phyloP scores from a whole-genome alignment of 352 stramenopile genomes.

The Chrysophaeum taylorii region DNA sequence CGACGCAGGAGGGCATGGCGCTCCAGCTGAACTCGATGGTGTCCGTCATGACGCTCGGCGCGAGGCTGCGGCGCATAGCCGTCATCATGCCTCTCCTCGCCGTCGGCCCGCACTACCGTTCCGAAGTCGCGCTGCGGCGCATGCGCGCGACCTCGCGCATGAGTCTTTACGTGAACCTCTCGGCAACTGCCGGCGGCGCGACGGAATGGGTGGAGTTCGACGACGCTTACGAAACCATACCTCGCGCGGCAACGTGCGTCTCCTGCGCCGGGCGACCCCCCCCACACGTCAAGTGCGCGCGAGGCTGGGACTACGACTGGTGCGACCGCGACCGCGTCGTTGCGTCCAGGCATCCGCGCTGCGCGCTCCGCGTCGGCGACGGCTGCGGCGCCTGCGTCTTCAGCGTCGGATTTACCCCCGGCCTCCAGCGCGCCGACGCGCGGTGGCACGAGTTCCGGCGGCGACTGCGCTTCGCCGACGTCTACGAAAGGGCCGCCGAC shows the following conservation, averaged over 20 bases:
- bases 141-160: not conserved
- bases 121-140: not conserved
- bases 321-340: not conserved
- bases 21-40: constrained; percentile 11
- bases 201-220: not conserved
- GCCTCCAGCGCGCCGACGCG: not conserved
- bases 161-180: not conserved
- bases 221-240: not conserved
- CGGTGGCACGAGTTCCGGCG: not conserved
- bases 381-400: not conserved
- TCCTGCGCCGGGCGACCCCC: not conserved
- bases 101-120: constrained; percentile 8
- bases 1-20: constrained; percentile 10
- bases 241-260: not conserved
- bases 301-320: constrained; percentile 9
- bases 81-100: constrained; percentile 8
- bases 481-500: not conserved
- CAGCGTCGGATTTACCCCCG: not conserved
- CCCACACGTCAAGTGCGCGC: not conserved
- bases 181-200: not conserved
- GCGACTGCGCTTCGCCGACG: not conserved
- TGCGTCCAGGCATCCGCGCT: not conserved
- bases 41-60: not conserved
- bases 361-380: not conserved
- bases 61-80: not conserved